Evolutionary conservation across 306 rosid species (phyloP), one percentile per base, ranked within the genome.

Genomic region (Lathyrus tuberosus): DNA sequence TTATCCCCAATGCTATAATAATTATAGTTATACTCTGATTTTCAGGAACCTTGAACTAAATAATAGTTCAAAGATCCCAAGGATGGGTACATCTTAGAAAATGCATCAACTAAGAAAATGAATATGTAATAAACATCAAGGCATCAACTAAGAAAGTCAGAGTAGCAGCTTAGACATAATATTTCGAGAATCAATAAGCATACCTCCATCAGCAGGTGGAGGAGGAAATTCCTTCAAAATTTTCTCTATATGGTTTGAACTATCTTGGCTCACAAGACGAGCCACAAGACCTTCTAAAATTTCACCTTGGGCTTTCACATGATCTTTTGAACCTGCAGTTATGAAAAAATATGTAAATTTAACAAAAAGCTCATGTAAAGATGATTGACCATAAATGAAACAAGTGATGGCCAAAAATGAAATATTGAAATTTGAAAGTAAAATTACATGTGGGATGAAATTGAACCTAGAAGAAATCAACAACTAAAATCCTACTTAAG

Each of bases 211-310:
- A 38, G 72, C 77, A 43, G 86, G 84, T 28, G 86, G 84, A 48
- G 81, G 78, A 65, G 95, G 92, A 63, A 75, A 85, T 69, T 94
- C 96, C 60, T 72, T 68, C 80, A 94, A 76, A 72, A 86, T 82
- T 70, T 85, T 70, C 81, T 87, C 88, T 80, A 94, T 80, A 22
- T 85, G 97, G 69, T 78, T 85, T 40, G 95, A 75, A 81, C 98
- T 88, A 76, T 94, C 95, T 17, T 76, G 84, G 76, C 86, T 86
- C 44, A 94, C 98, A 79, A 94, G 82, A 76, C 97, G 98, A 82
- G 97, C 98, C 61, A 94, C 98, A 73, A 94, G 93, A 80, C 98
- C 98, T 86, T 94, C 98, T 58, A 94, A 80, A 69, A 94, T 94
- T 88, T 94, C 98, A 69, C 98, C 98, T 85, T 90, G 98, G 79